Conservation (phyloP, 176 grass and related monocot species). For the Carex littledalei region DNA sequence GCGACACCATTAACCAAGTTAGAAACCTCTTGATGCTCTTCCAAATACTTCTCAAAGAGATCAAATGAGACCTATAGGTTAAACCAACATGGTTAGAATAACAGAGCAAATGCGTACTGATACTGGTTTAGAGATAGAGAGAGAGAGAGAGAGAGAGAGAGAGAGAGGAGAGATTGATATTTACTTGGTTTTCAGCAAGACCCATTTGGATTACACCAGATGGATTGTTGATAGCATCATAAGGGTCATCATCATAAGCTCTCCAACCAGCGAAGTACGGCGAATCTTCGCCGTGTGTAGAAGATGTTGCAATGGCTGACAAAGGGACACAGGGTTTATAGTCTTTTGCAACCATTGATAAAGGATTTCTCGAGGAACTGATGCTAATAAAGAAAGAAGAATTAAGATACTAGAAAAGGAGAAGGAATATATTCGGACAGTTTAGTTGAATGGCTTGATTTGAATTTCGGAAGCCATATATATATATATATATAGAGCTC, state of each 20-base stretch:
- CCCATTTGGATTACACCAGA: constrained; percentile 86
- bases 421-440: not conserved
- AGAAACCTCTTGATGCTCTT: constrained; percentile 50
- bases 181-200: constrained; percentile 81
- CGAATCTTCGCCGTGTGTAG: constrained; percentile 69
- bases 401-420: not conserved
- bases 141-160: too few species aligned
- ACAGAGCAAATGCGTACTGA: not conserved
- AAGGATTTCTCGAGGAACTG: not conserved
- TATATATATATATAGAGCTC: constrained; percentile 18
- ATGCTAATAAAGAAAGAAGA: not conserved
- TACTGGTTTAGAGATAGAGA: not conserved
- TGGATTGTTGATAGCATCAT: constrained; percentile 53
- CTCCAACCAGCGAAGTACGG: constrained; percentile 92
- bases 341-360: constrained; percentile 13
- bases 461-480: not conserved
- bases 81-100: not conserved
- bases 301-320: constrained; percentile 52
- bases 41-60: constrained; percentile 64
- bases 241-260: constrained; percentile 73
- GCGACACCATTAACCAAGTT: constrained; percentile 20
- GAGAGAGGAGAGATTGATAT: not conserved
- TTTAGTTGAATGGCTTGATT: constrained; percentile 17
- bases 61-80: constrained; percentile 65
- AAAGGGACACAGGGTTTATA: constrained; percentile 19